These are phyloP conservation scores for Pseudogymnoascus sp. DNA, from an alignment of 2,329 filamentous ascomycete species.

Conservation along the genomic window DNA sequence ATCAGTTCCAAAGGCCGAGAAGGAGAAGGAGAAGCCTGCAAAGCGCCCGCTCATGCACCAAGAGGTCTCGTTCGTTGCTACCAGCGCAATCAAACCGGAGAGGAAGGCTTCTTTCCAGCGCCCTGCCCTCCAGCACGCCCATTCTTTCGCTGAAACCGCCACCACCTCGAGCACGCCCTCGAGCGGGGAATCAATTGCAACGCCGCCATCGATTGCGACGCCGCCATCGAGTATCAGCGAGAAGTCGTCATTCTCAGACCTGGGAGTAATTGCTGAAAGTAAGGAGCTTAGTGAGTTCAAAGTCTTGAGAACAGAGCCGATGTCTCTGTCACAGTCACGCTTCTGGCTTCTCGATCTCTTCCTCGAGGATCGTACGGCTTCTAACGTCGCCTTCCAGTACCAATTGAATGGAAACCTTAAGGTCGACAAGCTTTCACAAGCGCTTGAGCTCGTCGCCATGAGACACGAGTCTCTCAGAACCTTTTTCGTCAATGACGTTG, in stretches of 20 bases:
- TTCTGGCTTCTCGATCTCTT: slow-evolving; percentile 35
- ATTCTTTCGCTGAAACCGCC: slow-evolving; percentile 4
- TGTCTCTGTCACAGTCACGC: slow-evolving; percentile 35
- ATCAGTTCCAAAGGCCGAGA: neutral
- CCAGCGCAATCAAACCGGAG: slow-evolving; percentile 2
- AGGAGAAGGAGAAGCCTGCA: neutral
- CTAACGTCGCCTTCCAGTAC: slow-evolving; percentile 33
- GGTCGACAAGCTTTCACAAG: slow-evolving; percentile 27
- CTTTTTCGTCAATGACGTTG: slow-evolving; percentile 11
- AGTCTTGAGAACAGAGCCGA: neutral
- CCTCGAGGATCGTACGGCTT: slow-evolving; percentile 32
- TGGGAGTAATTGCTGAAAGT: slow-evolving; percentile 11
- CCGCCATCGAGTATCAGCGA: slow-evolving; percentile 3
- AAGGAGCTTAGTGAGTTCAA: slow-evolving; percentile 13
- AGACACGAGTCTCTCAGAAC: slow-evolving; percentile 15
- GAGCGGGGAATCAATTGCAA: slow-evolving; percentile 8
- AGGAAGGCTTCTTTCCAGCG: neutral
- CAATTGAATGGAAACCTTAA: slow-evolving; percentile 30
- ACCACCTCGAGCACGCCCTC: slow-evolving; percentile 5
- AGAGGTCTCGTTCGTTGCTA: slow-evolving; percentile 10
- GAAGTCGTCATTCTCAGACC: slow-evolving; percentile 12
- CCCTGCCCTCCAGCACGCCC: neutral
- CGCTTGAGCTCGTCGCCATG: slow-evolving; percentile 27
- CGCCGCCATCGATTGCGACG: neutral
- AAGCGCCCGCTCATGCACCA: neutral